A percentile compares a stretch with the other conserved stretches of the same genome.
These are phyloP conservation scores for Fusarium sarcochroum DNA, from an alignment of 2,329 filamentous ascomycete genomes.

Conservation along the genomic window DNA sequence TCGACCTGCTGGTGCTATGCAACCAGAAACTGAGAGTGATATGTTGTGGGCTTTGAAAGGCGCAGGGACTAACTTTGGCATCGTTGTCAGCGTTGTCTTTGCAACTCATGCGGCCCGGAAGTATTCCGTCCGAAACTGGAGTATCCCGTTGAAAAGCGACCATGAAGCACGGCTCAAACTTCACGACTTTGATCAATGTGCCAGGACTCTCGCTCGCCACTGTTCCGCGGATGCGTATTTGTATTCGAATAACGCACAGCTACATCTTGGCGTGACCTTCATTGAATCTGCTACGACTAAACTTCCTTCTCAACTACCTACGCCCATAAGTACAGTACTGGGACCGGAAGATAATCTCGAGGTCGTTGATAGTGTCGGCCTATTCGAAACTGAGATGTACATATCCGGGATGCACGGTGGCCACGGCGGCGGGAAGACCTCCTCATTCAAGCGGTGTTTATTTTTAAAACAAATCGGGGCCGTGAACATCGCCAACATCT, in stretches of 20 bases:
- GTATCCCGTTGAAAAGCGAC: conserved; percentile 51
- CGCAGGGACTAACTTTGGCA: conserved; percentile 71
- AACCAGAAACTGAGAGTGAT: conserved; percentile 63
- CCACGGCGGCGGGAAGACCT: conserved; percentile 70
- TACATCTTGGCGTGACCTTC: conserved; percentile 67
- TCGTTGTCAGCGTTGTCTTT: conserved; percentile 68
- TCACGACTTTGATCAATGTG: conserved; percentile 56
- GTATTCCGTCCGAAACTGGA: conserved; percentile 59
- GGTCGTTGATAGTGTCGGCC: conserved; percentile 60
- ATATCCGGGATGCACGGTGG: conserved; percentile 72
- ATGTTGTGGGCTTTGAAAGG: conserved; percentile 72
- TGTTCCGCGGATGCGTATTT: conserved; percentile 70
- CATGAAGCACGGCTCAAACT: conserved; percentile 53
- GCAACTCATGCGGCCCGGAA: conserved; percentile 59
- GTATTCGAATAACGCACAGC: conserved; percentile 60
- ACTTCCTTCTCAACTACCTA: conserved; percentile 69
- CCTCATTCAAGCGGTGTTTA: conserved; percentile 74
- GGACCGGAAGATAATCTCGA: conserved; percentile 53
- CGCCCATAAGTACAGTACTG: conserved; percentile 64
- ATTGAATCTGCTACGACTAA: conserved; percentile 57
- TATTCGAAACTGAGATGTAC: conserved; percentile 74
- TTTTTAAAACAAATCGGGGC: conserved; percentile 67
- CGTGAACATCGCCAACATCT: conserved; percentile 49
- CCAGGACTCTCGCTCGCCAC: conserved; percentile 57
- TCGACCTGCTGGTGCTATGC: conserved; percentile 57